phyloP scores from a whole-genome alignment of 2,329 filamentous ascomycete genomes.

The Dactylellina cionopaga region DNA sequence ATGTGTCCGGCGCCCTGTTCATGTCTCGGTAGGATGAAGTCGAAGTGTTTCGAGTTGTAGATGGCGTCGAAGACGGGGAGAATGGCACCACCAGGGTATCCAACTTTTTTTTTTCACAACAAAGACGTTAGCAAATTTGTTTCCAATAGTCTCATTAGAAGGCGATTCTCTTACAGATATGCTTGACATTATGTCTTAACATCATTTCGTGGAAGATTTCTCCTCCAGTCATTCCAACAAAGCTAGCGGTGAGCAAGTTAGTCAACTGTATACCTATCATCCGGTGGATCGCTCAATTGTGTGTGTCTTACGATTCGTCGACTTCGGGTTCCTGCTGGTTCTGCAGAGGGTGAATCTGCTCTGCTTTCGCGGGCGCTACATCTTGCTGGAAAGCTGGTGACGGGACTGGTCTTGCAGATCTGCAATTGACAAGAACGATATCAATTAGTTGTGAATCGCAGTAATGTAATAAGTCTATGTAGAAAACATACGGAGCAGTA shows the following conservation, averaged over 20 bases:
- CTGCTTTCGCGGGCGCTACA: slow-evolving; percentile 62
- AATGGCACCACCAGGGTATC: slow-evolving; percentile 94
- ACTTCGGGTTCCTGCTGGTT: slow-evolving; percentile 71
- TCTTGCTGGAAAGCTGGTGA: slow-evolving; percentile 65
- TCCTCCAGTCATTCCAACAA: slow-evolving; percentile 93
- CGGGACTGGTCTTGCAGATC: slow-evolving; percentile 60
- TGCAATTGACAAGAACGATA: slow-evolving; percentile 58
- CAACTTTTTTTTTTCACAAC: slow-evolving; percentile 66
- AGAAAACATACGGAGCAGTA: slow-evolving; percentile 66
- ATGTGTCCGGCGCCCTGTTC: slow-evolving; percentile 99
- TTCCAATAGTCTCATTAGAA: neutral
- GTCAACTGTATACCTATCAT: slow-evolving; percentile 26
- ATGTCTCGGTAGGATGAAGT: slow-evolving; percentile 93
- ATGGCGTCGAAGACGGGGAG: slow-evolving; percentile 98
- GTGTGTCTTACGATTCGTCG: slow-evolving; percentile 78
- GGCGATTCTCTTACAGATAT: slow-evolving; percentile 77
- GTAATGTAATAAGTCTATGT: slow-evolving; percentile 8
- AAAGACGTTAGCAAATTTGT: neutral
- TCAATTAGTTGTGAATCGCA: slow-evolving; percentile 2
- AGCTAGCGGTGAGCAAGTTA: slow-evolving; percentile 62
- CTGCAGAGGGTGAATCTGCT: slow-evolving; percentile 75
- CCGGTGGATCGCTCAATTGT: neutral
- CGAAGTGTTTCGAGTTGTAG: slow-evolving; percentile 96
- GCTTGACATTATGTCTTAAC: slow-evolving; percentile 88
- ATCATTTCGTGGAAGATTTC: slow-evolving; percentile 99